Evolutionary conservation across 768 basidiomycete genomes (phyloP), one percentile per base, ranked within the genome.

Genomic region (Suillus subaureus): DNA sequence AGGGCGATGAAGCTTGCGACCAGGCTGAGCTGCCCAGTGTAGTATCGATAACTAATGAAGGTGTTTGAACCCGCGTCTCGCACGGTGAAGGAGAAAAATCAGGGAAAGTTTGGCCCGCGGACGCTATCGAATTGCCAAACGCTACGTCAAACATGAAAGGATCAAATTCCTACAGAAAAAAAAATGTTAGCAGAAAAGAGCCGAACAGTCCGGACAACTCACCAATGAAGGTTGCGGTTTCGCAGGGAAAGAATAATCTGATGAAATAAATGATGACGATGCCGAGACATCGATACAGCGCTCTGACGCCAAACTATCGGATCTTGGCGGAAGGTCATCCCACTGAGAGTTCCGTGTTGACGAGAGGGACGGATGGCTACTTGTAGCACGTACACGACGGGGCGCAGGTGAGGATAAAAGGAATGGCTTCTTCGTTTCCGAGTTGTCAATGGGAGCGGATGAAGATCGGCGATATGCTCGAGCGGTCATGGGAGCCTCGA

Each of bases 401-500:
- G 15, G 43, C 35, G 68, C 37, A 47, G 69, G 65, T 58, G 72
- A 42, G 16, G 28, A 42, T 42, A 4, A 64, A 43, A 67, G 73
- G 45, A 70, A 75, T 33, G 69, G 55, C 66, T 79, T 75, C 26
- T 75, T 72, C 9, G 77, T 77, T 45, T 68, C 80, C 6, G 76
- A 74, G 57, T 83, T 81, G 12, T 81, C 79, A 28, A 83, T 75
- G 2, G 87, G 87, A 3, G 81, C 85, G 52, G 89, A 91, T 13
- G 88, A 89, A 31, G 89, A 89, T 42, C 90, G 86, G 51, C 85
- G 84, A 79, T 86, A 93, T 55, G 84, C 81, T 61, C 85, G 82
- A n/a, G 87, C 90, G 1, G 90, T 92, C 47, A 92, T 85, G 49
- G 90, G 90, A 1, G 84, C 81, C 74, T 91, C 89, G 73, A 92